Conservation (phyloP, 805 yeast genomes). For the Kodamaea sagamina region DNA sequence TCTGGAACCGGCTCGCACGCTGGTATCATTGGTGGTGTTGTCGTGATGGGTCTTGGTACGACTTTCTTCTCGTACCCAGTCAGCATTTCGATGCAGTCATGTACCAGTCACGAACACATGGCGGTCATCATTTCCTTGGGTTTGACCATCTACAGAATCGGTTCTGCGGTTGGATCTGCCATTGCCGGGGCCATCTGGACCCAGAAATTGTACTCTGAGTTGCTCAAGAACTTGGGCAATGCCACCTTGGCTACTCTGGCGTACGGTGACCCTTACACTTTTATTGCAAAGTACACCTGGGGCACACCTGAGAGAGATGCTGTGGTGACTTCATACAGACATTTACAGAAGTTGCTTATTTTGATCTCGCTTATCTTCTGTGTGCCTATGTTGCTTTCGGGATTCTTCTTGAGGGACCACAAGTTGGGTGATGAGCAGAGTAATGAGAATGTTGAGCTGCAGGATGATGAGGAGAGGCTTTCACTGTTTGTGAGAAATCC, state of each 20-base stretch:
- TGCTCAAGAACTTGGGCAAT: conserved; percentile 53
- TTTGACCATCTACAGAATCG: conserved; percentile 20
- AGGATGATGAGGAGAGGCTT: neutral
- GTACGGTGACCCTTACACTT: conserved; percentile 14
- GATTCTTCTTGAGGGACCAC: conserved; percentile 15
- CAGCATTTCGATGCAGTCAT: conserved; percentile 19
- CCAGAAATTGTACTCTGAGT: conserved; percentile 13
- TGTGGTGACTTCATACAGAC: conserved; percentile 14
- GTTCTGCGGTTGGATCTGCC: conserved; percentile 23
- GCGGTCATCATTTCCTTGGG: conserved; percentile 20
- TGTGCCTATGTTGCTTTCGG: conserved; percentile 16
- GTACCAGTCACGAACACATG: conserved; percentile 22
- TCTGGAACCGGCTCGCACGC: conserved; percentile 19
- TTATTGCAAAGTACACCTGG: conserved; percentile 13
- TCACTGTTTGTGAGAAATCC: neutral
- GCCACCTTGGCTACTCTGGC: conserved; percentile 12
- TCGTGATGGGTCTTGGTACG: conserved; percentile 23
- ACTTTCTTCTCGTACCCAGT: conserved; percentile 23
- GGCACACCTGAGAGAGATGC: conserved; percentile 13
- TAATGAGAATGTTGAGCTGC: conserved; percentile 12
- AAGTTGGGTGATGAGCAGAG: conserved; percentile 14
- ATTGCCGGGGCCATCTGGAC: conserved; percentile 26
- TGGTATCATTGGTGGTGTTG: conserved; percentile 23
- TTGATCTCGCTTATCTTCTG: conserved; percentile 12
- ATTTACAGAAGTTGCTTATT: conserved; percentile 14